phyloP scores from a whole-genome alignment of 345 rosid species.

The Populus nigra region DNA sequence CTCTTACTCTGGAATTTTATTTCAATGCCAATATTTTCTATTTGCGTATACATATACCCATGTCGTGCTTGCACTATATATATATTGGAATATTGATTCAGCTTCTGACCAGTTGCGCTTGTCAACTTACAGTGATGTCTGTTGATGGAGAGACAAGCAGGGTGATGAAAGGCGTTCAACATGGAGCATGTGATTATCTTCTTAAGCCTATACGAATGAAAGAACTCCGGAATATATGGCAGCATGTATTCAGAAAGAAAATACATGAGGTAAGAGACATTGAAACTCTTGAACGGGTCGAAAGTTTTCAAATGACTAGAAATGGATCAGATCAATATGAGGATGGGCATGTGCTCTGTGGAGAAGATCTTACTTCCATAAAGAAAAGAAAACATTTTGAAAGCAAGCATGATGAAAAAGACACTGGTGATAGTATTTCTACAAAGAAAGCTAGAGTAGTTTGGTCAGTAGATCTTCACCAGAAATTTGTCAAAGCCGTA shows the following conservation, averaged over 20 bases:
- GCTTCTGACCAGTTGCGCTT: conserved; percentile 28
- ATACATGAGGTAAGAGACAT: conserved; percentile 77
- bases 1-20: conserved; percentile 21
- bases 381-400: conserved; percentile 73
- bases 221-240: conserved; percentile 97
- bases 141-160: conserved; percentile 92
- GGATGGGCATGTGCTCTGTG: conserved; percentile 46
- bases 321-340: conserved; percentile 47
- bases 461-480: conserved; percentile 91
- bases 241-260: conserved; percentile 82
- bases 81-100: not conserved
- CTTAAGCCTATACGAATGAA: conserved; percentile 96
- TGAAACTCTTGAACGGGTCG: conserved; percentile 53
- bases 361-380: conserved; percentile 54
- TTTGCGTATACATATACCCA: not conserved
- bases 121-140: conserved; percentile 71
- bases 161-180: conserved; percentile 94
- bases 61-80: not conserved
- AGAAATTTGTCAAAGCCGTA: conserved; percentile 94
- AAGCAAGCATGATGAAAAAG: conserved; percentile 57
- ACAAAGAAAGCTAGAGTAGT: conserved; percentile 88
- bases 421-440: conserved; percentile 46
- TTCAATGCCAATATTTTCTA: conserved; percentile 5
- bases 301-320: conserved; percentile 48
- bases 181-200: conserved; percentile 95